Evolutionary conservation across 306 rosid genomes (phyloP).

Genomic region (Ammopiptanthus mongolicus): DNA sequence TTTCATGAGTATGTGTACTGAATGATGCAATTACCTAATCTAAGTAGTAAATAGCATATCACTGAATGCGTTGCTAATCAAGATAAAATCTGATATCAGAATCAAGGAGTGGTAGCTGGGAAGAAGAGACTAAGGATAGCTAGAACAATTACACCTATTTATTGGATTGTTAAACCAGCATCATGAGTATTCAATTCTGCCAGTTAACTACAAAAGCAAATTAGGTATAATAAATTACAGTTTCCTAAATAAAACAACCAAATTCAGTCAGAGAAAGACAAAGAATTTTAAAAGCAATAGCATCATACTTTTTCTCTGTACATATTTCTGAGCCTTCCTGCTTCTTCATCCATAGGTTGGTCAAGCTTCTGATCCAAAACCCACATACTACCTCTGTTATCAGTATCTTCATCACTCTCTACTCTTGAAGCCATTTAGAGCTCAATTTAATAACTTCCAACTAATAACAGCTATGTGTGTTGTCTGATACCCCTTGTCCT

Average conservation of each 20-base stretch:
- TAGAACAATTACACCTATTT: neutral
- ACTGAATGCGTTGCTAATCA: neutral
- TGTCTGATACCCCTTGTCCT: constrained; percentile 6
- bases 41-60: constrained; percentile 5
- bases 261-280: constrained; percentile 4
- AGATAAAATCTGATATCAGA: neutral
- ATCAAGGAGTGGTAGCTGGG: neutral
- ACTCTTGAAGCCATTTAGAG: constrained; percentile 50
- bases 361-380: constrained; percentile 82
- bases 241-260: neutral
- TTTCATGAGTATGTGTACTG: neutral
- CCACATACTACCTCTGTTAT: constrained; percentile 76
- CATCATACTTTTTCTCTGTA: constrained; percentile 74
- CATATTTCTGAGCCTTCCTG: constrained; percentile 71
- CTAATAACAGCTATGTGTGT: neutral
- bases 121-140: neutral
- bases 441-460: constrained; percentile 25
- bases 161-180: neutral
- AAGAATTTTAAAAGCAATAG: neutral
- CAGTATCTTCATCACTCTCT: constrained; percentile 42
- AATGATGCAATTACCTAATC: neutral
- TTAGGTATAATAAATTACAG: neutral
- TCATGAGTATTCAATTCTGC: neutral
- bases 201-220: neutral
- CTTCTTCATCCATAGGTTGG: constrained; percentile 94